Percentiles rank a stretch among this genome's conserved stretches.
Conservation (phyloP, 495 filamentous ascomycete genomes). For the Sordaria brevicollis region DNA sequence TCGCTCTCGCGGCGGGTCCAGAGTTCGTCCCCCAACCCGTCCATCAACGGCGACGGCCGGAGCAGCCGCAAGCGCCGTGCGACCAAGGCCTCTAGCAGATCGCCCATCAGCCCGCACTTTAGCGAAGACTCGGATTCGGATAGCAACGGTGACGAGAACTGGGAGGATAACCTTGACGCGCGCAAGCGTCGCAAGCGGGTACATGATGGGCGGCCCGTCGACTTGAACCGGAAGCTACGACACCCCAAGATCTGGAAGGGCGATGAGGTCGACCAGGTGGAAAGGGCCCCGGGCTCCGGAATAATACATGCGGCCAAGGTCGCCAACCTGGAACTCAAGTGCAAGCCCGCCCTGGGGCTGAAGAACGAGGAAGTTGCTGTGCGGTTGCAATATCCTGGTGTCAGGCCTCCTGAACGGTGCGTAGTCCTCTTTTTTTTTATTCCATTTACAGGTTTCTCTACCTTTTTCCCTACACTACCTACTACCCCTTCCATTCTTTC, state of each 20-base stretch:
- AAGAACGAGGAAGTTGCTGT: constrained; percentile 44
- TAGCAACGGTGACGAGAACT: constrained; percentile 22
- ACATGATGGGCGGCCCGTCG: constrained; percentile 18
- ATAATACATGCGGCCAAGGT: constrained; percentile 61
- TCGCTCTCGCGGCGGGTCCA: background rate
- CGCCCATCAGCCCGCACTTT: constrained; percentile 19
- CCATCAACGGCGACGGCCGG: background rate
- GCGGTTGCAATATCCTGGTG: constrained; percentile 62
- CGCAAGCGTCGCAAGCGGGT: constrained; percentile 22
- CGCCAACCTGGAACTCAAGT: constrained; percentile 40
- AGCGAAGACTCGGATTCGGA: constrained; percentile 21
- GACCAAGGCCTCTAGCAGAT: constrained; percentile 4
- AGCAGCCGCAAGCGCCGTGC: constrained; percentile 20
- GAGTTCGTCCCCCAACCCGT: constrained; percentile 3
- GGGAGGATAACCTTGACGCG: constrained; percentile 22
- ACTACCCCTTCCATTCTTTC: background rate
- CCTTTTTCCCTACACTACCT: background rate
- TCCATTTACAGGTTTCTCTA: background rate
- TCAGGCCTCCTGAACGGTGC: constrained; percentile 58
- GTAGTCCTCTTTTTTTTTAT: constrained; percentile 29
- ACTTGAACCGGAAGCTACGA: constrained; percentile 48
- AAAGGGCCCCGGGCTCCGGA: constrained; percentile 13
- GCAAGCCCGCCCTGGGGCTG: constrained; percentile 36
- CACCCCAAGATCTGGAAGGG: constrained; percentile 48
- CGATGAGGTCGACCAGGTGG: constrained; percentile 30